Base-by-base conservation (phyloP, 192 early-diverging fungal genomes). In the Rhizophagus clarus region DNA sequence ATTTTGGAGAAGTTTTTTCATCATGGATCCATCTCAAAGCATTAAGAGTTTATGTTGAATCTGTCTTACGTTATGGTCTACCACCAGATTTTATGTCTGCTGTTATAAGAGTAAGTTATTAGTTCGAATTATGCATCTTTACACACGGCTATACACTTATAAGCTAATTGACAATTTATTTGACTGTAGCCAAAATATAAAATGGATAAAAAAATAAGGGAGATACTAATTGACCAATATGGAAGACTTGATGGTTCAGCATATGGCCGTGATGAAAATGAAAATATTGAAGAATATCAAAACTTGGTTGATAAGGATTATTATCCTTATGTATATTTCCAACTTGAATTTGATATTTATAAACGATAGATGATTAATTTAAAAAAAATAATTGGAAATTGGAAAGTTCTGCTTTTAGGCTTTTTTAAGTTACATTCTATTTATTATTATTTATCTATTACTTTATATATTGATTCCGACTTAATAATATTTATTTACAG, bases 21-120 rank as follows among this genome's bases (percentile, higher is more conserved):
- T 94, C 94, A 51, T 99, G 96, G 95, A 88, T 98, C 51, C 98
- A 99, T 81, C 83, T 98, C 77, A 99, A 99, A 87, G 94, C 94
- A 2, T 84, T 99, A 47, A 90, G 97, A 9, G 91, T 98, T 24
- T 99, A 96, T 89, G 96, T 99, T 28, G 98, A 99, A 83, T 97
- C 95, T 22, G 90, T 99, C 7, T 84, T 99, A 79, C 96, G 98
- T 69, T 98, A 99, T 82, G 98, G 98, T 28, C 88, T 99, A 20
- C 97, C 98, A 17, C 96, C 97, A 42, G 95, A 99, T 82, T 99
- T 99, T 80, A 82, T 91, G 77, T 85, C 91, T 9, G 90, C 93
- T 70, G 79, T 93, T 11, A 88, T 98, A 37, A 90, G 89, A 85
- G 91, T 93, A 84, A 51, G 83, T 70, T 68, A 24, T 56, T 60